Evolutionary conservation across 192 early-diverging fungal genomes (phyloP).

Genomic region (Neocallimastix lanati): DNA sequence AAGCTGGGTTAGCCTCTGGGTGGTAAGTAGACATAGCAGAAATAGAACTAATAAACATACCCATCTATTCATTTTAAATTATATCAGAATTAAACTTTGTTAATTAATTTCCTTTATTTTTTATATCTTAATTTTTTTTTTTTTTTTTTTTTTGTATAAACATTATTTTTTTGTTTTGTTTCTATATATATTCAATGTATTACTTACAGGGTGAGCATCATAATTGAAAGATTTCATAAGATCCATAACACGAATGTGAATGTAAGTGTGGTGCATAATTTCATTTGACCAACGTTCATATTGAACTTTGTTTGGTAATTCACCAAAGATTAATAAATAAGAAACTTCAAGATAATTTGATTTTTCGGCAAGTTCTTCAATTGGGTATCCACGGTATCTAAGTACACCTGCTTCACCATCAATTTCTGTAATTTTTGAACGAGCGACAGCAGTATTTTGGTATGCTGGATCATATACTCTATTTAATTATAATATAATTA

Average conservation of each 20-base stretch:
- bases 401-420: conserved; percentile 49
- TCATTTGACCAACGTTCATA: conserved; percentile 20
- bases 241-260: conserved; percentile 8
- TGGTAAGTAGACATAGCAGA: conserved; percentile 45
- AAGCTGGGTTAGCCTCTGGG: conserved; percentile 48
- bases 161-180: too few relatives aligned
- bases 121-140: too few relatives aligned
- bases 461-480: conserved; percentile 16
- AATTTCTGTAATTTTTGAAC: conserved; percentile 42
- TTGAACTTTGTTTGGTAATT: conserved; percentile 31
- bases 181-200: too few relatives aligned
- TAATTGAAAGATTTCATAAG: conserved; percentile 26
- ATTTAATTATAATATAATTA: conserved; percentile 3
- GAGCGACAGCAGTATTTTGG: conserved; percentile 41
- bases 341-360: conserved; percentile 46
- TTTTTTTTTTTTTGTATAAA: too few relatives aligned
- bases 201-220: conserved; percentile 34
- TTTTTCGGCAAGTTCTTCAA: conserved; percentile 45
- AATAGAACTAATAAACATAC: conserved; percentile 40
- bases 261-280: conserved; percentile 27
- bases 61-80: conserved; percentile 26
- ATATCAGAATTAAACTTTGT: too few relatives aligned
- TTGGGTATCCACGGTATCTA: conserved; percentile 38
- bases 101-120: too few relatives aligned
- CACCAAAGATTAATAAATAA: conserved; percentile 44